phyloP scores from a whole-genome alignment of 371 early-diverging fungal species.

The Dipsacomyces acuminosporus region DNA sequence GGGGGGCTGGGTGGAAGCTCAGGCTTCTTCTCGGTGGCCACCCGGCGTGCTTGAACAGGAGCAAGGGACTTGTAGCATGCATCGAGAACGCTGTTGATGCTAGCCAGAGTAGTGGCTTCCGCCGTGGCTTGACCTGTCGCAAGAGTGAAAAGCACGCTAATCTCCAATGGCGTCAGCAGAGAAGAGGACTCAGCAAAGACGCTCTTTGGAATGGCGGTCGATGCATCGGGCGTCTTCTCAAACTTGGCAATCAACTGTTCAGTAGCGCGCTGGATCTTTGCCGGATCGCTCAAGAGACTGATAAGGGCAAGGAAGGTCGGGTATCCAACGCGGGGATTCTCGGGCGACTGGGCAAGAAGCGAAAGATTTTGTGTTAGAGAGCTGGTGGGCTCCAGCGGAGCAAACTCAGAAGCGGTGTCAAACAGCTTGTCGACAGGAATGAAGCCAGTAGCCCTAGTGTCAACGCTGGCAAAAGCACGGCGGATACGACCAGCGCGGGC shows the following conservation, averaged over 20 bases:
- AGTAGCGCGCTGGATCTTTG: conserved; percentile 53
- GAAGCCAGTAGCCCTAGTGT: conserved; percentile 41
- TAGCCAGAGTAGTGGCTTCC: conserved; percentile 23
- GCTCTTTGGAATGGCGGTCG: conserved; percentile 14
- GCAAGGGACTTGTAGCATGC: conserved; percentile 16
- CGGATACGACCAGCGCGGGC: conserved; percentile 74
- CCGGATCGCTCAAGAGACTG: conserved; percentile 61
- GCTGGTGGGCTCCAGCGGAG: conserved; percentile 19
- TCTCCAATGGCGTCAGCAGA: conserved; percentile 75
- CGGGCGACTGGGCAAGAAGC: conserved; percentile 58
- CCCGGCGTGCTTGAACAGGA: conserved; percentile 15
- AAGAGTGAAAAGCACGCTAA: conserved; percentile 75
- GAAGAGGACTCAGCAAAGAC: conserved; percentile 52
- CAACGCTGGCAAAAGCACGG: conserved; percentile 66
- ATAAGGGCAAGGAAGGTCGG: conserved; percentile 68
- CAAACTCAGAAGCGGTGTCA: conserved; percentile 33
- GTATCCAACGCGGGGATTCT: conserved; percentile 61
- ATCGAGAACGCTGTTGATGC: conserved; percentile 16
- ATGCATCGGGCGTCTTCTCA: conserved; percentile 54
- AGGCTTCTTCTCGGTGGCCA: conserved; percentile 17
- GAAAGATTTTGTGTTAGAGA: conserved; percentile 32
- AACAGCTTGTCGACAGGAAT: conserved; percentile 33
- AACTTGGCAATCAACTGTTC: conserved; percentile 59
- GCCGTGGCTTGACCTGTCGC: conserved; percentile 55
- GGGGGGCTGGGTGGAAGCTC: too few relatives aligned